Evolutionary conservation across 768 basidiomycete genomes (phyloP), one percentile per base, ranked within the genome.

Genomic region (Hemileccinum rubropunctum): DNA sequence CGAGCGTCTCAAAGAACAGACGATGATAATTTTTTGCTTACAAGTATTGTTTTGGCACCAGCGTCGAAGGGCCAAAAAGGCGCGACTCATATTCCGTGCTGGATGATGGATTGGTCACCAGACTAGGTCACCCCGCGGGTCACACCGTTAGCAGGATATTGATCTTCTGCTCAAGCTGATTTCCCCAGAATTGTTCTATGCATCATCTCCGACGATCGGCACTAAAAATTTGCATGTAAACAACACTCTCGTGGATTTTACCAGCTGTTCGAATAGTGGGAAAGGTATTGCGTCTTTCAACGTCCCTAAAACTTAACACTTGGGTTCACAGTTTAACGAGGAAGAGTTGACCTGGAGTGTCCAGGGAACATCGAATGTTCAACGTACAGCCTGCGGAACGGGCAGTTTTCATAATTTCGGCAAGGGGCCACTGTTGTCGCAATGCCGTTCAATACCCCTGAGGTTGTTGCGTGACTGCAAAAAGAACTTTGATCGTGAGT

Each of bases 391-490:
- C 32, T 40, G 48, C 40, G 47, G 39, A 7, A 47, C 21, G 8
- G 36, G 45, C 33, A 27, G 45, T 14, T 45, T 49, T 56, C 32
- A 21, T 6, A 5, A 21, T 34, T n/a, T 21, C 34, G 42, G 26
- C 7, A 10, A 40, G 35, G 32, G 41, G 12, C n/a, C 21, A 23
- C 14, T 7, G 35, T 42, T 20, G 32, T 42, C 37, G 15, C 34
- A 17, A 30, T 30, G 27, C 28, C 12, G 26, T 26, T 28, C 39
- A 12, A 13, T 47, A 17, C 2, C 30, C n/a, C n/a, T n/a, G n/a
- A 11, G 14, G 28, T 30, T 30, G 36, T 50, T 36, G 48, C 28
- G 58, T 55, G 45, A 39, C 34, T 37, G 21, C 3, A 39, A 36
- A 47, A 34, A 18, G 32, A 32, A 28, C 5, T 21, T 14, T 14